Evolutionary conservation across 2,329 filamentous ascomycete species (phyloP), one percentile per base, ranked within the genome.

Genomic region (Fonsecaea multimorphosa): DNA sequence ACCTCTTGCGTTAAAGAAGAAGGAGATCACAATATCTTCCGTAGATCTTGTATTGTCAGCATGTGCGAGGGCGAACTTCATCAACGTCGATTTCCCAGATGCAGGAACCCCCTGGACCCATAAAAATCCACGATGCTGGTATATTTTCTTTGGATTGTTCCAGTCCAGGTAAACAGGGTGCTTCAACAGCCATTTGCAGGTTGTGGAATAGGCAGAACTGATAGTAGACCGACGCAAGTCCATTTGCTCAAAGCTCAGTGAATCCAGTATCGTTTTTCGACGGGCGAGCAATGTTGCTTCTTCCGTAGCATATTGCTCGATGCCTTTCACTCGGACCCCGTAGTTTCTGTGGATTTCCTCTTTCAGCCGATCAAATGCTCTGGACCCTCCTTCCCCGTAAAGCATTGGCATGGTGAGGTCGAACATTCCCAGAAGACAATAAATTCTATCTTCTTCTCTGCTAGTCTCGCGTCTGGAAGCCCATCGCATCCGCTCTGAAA

Each of bases 1-100:
- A n/a, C 82, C 82, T 61, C 80, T 73, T 0, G 81, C 81, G 61
- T 84, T 81, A 75, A 85, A 85, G 74, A 84, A 85, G 70, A 83
- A 85, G 0, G 78, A 79, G 0, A 82, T 62, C 0, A 80, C 67
- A 0, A 74, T 46, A 0, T 66, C 63, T 27, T 29, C 11, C 14
- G 70, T 65, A 2, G 55, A 29, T 27, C 70, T 72, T 22, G 58
- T 67, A 19, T 67, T 67, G n/a, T 68, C 51, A 40, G 68, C 52
- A 44, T 66, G 58, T 22, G 63, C 60, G 32, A 68, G 73, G 0
- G 72, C 69, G 53, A 79, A 82, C 56, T 82, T 83, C 78, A 83
- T 82, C 2, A 82, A 61, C 0, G 79, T 83, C 11, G 79, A 81
- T 64, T 82, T 82, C 2, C 80, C 80, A 0, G 74, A 73, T 11